Percentiles rank a stretch among this genome's conserved stretches.
phyloP scores from a whole-genome alignment of 345 rosid genomes.

The Schrenkiella parvula region DNA sequence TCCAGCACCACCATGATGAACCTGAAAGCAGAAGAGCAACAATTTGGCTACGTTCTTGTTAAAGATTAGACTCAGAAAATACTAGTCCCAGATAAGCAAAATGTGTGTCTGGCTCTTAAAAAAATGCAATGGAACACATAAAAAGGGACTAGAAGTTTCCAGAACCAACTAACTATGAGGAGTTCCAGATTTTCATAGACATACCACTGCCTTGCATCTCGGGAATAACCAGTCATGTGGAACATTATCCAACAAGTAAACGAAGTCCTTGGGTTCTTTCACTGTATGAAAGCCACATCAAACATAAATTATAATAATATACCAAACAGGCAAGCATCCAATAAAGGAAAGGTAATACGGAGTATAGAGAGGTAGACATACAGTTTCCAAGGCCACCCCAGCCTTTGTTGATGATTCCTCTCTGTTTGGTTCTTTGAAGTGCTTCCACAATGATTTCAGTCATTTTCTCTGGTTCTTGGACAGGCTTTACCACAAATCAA shows the following conservation, averaged over 20 bases:
- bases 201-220: conserved; percentile 98
- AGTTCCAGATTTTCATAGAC: conserved; percentile 25
- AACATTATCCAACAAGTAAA: conserved; percentile 82
- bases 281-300: conserved; percentile 48
- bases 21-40: conserved; percentile 45
- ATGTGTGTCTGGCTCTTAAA: not conserved
- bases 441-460: conserved; percentile 78
- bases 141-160: not conserved
- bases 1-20: conserved; percentile 99
- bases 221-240: conserved; percentile 99
- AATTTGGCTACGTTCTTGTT: not conserved
- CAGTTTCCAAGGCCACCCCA: conserved; percentile 98
- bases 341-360: not conserved
- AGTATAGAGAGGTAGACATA: conserved; percentile 35
- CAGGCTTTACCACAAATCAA: conserved; percentile 55
- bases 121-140: not conserved
- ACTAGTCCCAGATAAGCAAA: not conserved
- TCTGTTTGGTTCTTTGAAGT: conserved; percentile 68
- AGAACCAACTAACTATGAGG: not conserved
- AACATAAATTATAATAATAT: not conserved
- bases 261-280: conserved; percentile 78
- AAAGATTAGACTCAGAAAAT: not conserved
- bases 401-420: conserved; percentile 97
- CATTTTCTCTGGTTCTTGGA: conserved; percentile 86
- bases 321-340: conserved; percentile 4